Base-by-base conservation (phyloP, 2,329 filamentous ascomycete species). In the Leptosphaerulina australis region DNA sequence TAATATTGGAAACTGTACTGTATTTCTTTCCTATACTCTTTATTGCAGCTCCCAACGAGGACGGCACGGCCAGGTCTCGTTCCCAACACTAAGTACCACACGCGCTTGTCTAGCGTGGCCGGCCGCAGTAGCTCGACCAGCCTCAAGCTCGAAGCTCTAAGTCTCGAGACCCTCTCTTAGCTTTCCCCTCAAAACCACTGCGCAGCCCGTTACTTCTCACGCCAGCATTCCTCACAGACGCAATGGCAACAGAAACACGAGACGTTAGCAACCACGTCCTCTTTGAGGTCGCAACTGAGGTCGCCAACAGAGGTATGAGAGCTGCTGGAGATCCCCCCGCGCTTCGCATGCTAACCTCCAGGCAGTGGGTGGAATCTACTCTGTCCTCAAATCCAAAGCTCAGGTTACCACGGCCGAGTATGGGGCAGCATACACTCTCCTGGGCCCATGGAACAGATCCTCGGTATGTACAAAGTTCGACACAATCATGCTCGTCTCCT, bases 381-480 rank as follows among this genome's bases (percentile, higher is more conserved):
- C 93, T 12, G 94, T 99, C 60, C 87, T 99, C 77, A 99, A 99
- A 77, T 99, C 94, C 55, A 99, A 99, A 77, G 93, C 94, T 28
- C 93, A 94, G 40, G 94, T 97, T 55, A 97, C 94, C 33, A 97
- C 93, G 0, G 91, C 91, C 55, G 94, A 99, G 76, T 99, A 97
- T 94, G 94, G 94, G 75, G 91, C 96, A 53, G 86, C 91, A 61
- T 99, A 99, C 76, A 96, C 91, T 21, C 83, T 97, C 60, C 92
- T 99, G 72, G 94, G 94, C 2, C 94, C 94, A 50, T 86, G 96
- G 71, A 97, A 97, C 77, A 87, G 88, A 72, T 83, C 88, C 66
- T 97, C 94, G 60, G 90, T 94, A 81, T 68, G 88, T 70, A 33
- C 37, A 35, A 33, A n/a, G 31, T 47, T 40, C 33, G 17, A 24